Base-by-base conservation (phyloP, 2,329 filamentous ascomycete species). In the Alternaria infectoria region DNA sequence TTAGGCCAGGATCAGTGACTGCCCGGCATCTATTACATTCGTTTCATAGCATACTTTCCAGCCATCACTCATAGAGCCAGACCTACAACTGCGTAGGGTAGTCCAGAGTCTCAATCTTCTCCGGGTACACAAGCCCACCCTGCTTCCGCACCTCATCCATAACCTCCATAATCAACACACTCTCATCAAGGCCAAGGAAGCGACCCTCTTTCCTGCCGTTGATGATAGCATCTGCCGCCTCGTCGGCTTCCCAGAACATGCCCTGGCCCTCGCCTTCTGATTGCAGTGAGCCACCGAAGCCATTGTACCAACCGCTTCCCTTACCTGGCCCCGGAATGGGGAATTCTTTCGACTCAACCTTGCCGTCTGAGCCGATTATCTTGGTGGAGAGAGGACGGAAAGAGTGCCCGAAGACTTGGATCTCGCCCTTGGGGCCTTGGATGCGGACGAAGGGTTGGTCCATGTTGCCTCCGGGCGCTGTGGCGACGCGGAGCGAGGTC, bases 191-290 rank as follows among this genome's bases (percentile, higher is more conserved):
- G 12, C 86, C 86, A 51, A 79, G 71, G 58, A 69, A 79, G 59
- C 86, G 85, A 76, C 92, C 93, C 83, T 97, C 90, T 73, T 90
- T 86, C 81, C 88, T 89, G 21, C 93, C 92, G 76, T 96, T 93
- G 46, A 90, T 85, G 61, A 97, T 76, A 69, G 91, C 92, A 49
- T 89, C 85, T 26, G 90, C 92, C 68, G 88, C 90, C 83, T 93
- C 92, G 77, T 94, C 92, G 1, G 92, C 92, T 79, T 94, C 91
- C 90, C 90, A 95, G 82, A 93, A 96, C 92, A 96, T 96, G 54
- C 93, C 93, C 68, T 93, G 90, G 11, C 92, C 93, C 70, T 84
- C 81, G 13, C 84, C 86, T 26, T 88, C 87, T 61, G 86, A 81
- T 30, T 83, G 77, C 57, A 70, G 74, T 25, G 66, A 66, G 44